Evolutionary conservation across 2,329 filamentous ascomycete species (phyloP).

Genomic region (Aspergillus tubingensis): DNA sequence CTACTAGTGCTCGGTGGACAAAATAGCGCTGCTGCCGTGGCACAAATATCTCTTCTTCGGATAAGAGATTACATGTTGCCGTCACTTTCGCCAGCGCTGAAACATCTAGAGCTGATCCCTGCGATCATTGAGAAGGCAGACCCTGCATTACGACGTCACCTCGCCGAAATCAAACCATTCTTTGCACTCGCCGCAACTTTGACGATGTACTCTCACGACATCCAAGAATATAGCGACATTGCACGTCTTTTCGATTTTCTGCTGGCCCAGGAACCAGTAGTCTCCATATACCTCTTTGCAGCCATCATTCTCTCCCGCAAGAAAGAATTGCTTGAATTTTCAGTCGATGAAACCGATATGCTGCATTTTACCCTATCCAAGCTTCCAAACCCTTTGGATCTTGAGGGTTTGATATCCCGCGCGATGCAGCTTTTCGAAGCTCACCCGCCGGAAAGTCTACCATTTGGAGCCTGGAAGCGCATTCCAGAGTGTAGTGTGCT

Average conservation of each 20-base stretch:
- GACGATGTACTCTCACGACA: conserved; percentile 95
- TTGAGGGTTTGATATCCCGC: conserved; percentile 73
- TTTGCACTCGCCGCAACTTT: conserved; percentile 92
- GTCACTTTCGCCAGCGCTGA: conserved; percentile 74
- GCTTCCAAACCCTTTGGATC: conserved; percentile 75
- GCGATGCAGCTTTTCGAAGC: conserved; percentile 64
- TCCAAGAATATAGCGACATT: conserved; percentile 85
- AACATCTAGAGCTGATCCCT: conserved; percentile 84
- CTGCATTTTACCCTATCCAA: conserved; percentile 85
- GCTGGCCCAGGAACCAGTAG: conserved; percentile 81
- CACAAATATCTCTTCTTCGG: conserved; percentile 81
- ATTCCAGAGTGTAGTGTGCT: conserved; percentile 79
- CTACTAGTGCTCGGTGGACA: conserved; percentile 75
- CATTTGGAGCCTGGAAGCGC: conserved; percentile 63
- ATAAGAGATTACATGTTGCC: conserved; percentile 99
- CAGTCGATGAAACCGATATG: conserved; percentile 83
- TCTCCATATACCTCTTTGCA: conserved; percentile 88
- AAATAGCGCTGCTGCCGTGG: conserved; percentile 64
- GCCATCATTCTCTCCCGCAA: conserved; percentile 80
- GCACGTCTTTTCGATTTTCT: conserved; percentile 90
- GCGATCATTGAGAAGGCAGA: conserved; percentile 75
- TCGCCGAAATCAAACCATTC: conserved; percentile 79
- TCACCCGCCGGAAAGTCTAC: conserved; percentile 72
- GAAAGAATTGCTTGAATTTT: conserved; percentile 82
- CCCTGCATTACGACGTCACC: conserved; percentile 69